Percentiles rank a stretch among this genome's conserved stretches.
phyloP scores from a whole-genome alignment of 331 rosid species.

The Quercus phellos region DNA sequence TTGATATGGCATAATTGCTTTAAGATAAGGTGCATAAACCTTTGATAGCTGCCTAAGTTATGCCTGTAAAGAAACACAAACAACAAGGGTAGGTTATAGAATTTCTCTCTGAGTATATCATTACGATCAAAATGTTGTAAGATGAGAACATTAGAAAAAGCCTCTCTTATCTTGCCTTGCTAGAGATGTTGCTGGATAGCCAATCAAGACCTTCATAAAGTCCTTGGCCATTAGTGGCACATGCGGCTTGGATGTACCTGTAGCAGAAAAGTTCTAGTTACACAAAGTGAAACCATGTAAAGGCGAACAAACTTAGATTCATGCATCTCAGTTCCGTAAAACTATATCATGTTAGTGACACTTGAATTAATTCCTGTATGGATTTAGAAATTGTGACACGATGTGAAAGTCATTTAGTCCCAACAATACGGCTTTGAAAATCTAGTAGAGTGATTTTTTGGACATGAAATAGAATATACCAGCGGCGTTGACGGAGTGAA shows the following conservation, averaged over 20 bases:
- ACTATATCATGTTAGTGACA: neutral
- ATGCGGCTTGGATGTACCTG: slow-evolving; percentile 75
- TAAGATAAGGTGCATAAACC: neutral
- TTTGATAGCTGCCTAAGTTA: neutral
- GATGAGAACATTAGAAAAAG: neutral
- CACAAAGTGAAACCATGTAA: neutral
- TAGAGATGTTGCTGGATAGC: slow-evolving; percentile 69
- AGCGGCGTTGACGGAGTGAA: slow-evolving; percentile 66
- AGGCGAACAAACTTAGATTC: neutral
- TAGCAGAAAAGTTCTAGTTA: slow-evolving; percentile 1
- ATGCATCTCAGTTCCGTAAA: neutral
- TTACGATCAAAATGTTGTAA: neutral
- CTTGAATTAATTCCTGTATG: neutral
- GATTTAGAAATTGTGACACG: neutral
- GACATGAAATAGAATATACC: slow-evolving; percentile 31
- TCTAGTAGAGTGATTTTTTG: neutral
- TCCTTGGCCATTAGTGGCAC: slow-evolving; percentile 79
- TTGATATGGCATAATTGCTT: neutral
- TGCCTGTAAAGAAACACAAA: slow-evolving; percentile 9
- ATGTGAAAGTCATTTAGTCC: too few relatives aligned
- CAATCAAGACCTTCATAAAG: slow-evolving; percentile 86
- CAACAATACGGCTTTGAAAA: neutral
- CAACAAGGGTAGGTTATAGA: neutral
- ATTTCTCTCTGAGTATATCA: neutral
- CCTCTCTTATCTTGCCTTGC: slow-evolving; percentile 36